A percentile compares a stretch with the other conserved stretches of the same genome.
These are phyloP conservation scores for Taiozyma sp. DNA, from an alignment of 1,139 yeast genomes.

Conservation along the genomic window DNA sequence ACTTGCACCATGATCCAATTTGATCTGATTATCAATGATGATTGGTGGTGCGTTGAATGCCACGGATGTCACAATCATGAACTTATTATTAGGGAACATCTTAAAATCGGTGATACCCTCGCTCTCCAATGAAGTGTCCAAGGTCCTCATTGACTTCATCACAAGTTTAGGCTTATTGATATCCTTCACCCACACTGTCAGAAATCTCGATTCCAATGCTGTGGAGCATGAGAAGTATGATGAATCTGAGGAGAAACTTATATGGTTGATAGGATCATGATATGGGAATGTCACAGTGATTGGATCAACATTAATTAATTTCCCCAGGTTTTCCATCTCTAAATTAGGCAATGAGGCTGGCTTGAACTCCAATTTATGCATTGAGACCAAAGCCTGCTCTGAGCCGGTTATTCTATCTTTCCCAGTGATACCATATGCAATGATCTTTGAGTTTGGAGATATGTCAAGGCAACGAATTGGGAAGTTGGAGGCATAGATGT, in stretches of 20 bases:
- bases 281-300: constrained; percentile 80
- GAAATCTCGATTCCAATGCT: constrained; percentile 72
- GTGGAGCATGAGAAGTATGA: constrained; percentile 78
- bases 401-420: constrained; percentile 63
- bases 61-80: constrained; percentile 55
- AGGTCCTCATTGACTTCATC: constrained; percentile 57
- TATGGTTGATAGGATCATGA: constrained; percentile 73
- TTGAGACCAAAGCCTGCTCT: constrained; percentile 76
- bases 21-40: constrained; percentile 51
- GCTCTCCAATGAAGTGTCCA: constrained; percentile 62
- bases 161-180: constrained; percentile 66
- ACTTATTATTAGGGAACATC: constrained; percentile 58
- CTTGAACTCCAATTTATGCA: constrained; percentile 45
- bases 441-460: constrained; percentile 55
- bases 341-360: background rate
- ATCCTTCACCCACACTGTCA: constrained; percentile 66
- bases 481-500: constrained; percentile 65
- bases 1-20: constrained; percentile 12
- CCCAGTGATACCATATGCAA: constrained; percentile 84
- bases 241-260: constrained; percentile 69
- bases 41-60: constrained; percentile 60
- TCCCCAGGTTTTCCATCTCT: constrained; percentile 1
- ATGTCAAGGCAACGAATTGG: constrained; percentile 78
- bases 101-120: constrained; percentile 85
- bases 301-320: constrained; percentile 39